Base-by-base conservation (phyloP, 2,329 filamentous ascomycete species). In the Fusarium sp. region DNA sequence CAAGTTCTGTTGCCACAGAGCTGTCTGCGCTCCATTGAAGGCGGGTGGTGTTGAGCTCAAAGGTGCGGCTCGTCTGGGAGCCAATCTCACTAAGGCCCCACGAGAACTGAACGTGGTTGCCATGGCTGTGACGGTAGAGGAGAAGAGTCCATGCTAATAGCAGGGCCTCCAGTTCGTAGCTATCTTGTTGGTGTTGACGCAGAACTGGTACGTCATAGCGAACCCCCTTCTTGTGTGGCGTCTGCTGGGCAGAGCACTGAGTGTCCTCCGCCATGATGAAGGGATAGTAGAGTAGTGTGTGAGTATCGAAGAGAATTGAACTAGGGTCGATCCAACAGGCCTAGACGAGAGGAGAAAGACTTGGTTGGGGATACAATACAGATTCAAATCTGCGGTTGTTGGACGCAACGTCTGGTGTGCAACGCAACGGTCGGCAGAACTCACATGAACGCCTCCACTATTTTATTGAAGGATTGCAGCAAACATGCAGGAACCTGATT, bases 131-230 rank as follows among this genome's bases (percentile, higher is more conserved):
- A 6, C 76, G 74, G 20, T 78, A 78, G 4, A 78, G 60, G 22
- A 77, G 76, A 27, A 78, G 76, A 3, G 74, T 35, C 76, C 76
- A 78, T 18, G 73, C 76, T 64, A 78, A 61, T 60, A 78, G 35
- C 42, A 78, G 54, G 6, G 56, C 66, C 14, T 78, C 76, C 13
- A 78, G 61, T 10, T 74, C 68, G 29, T 62, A 29, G 57, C 52
- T 57, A 56, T 69, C 58, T 35, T 66, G 42, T 45, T 54, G 65
- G 50, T 64, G 67, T 62, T 62, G 66, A 29, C 58, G 66, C 36
- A 78, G 74, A 14, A 65, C 45, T 1, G 76, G 73, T 63, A 78
- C 70, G 57, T 78, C 70, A 65, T 73, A 75, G 1, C 73, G 68
- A 31, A 73, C 40, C 13, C 68, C 70, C 66, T 73, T 74, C 47